Conservation (phyloP, 2,329 filamentous ascomycete species). For the Decorospora gaudefroyi region DNA sequence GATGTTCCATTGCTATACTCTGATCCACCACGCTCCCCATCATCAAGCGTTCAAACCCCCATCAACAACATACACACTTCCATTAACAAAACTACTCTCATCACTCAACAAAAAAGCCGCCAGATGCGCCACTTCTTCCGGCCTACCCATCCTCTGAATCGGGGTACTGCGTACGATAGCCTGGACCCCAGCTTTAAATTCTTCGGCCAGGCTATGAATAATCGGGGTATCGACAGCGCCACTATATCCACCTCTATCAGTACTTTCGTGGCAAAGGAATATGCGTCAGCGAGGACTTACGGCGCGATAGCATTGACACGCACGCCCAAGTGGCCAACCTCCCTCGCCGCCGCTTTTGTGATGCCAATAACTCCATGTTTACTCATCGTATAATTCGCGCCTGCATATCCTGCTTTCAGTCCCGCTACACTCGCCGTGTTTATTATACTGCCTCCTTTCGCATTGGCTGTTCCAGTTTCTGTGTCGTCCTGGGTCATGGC, state of each 20-base stretch:
- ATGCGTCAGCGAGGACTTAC: not conserved
- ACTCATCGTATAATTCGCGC: slow-evolving; percentile 40
- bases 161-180: too few species aligned
- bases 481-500: slow-evolving; percentile 19
- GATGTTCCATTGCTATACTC: too few species aligned
- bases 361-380: slow-evolving; percentile 49
- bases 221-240: not conserved
- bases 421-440: slow-evolving; percentile 50
- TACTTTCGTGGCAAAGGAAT: not conserved
- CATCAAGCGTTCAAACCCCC: not conserved
- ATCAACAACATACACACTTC: slow-evolving; percentile 51
- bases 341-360: slow-evolving; percentile 45
- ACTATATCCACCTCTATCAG: not conserved
- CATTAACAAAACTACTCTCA: slow-evolving; percentile 53
- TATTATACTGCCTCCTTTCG: slow-evolving; percentile 10
- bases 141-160: not conserved
- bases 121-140: slow-evolving; percentile 48
- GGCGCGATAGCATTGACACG: slow-evolving; percentile 25
- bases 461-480: not conserved
- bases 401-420: slow-evolving; percentile 48
- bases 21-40: not conserved
- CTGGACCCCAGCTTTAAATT: too few species aligned
- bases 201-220: too few species aligned
- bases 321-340: slow-evolving; percentile 38
- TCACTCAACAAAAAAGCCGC: slow-evolving; percentile 53